Evolutionary conservation across 306 rosid species (phyloP), one percentile per base, ranked within the genome.

Genomic region (Calophaca sinica): DNA sequence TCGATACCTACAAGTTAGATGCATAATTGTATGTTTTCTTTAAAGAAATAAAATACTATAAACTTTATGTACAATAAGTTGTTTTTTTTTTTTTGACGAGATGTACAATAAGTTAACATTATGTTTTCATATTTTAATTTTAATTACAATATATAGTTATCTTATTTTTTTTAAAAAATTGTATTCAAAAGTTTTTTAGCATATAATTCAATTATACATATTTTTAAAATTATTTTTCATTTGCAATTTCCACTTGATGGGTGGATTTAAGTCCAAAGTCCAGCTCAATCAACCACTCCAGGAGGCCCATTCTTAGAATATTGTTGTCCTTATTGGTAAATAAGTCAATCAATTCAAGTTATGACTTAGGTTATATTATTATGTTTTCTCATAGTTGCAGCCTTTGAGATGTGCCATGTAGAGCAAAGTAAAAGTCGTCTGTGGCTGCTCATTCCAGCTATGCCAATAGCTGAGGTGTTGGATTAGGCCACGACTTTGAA

Each of bases 261-360:
- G 55, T 48, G 29, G n/a, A 26, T 46, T 8, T n/a, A 10, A 7
- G 54, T 26, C 36, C 26, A 13, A 41, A 76, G 58, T 76, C 67
- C 31, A 53, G 12, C 72, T 62, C 66, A 44, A 55, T 38, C 74
- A 66, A 66, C 39, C 26, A 52, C 26, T 28, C 15, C 0, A 9
- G 2, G 6, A 60, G 36, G 61, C 61, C 60, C 29, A 61, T 48
- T 49, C 49, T 31, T 5, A 33, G 9, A 73, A 45, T 45, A 2
- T 61, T 61, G 39, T 10, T 32, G 49, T 46, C 11, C 13, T 38
- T 70, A 44, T 20, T 44, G 46, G 4, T 9, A 60, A 14, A 51
- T 63, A 63, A 26, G 45, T 52, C 65, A 39, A 65, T 31, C 2
- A 52, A 75, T 75, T 75, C 62, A 50, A 53, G 53, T 38, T 75